Percentiles rank a stretch among this genome's conserved stretches.
These are phyloP conservation scores for Apophysomyces sp. DNA, from an alignment of 371 early-diverging fungal species.

Conservation along the genomic window DNA sequence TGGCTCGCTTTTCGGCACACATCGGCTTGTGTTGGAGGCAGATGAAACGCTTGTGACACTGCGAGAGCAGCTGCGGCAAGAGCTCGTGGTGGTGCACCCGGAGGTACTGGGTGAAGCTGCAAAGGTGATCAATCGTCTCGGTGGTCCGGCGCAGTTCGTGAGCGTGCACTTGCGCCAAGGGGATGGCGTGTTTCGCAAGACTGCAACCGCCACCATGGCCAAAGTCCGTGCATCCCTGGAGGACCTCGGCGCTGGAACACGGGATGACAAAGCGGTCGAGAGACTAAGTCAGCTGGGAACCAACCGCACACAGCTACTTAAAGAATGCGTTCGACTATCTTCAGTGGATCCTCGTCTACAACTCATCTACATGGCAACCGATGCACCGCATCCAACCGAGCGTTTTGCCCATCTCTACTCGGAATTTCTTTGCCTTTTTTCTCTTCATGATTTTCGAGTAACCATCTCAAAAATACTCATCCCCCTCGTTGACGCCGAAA, in stretches of 20 bases:
- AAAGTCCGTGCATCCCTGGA: constrained; percentile 24
- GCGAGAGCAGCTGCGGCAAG: constrained; percentile 21
- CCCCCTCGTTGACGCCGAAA: constrained; percentile 13
- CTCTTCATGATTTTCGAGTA: constrained; percentile 34
- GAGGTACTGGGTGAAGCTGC: constrained; percentile 28
- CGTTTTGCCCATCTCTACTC: constrained; percentile 19
- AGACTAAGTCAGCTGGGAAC: not conserved
- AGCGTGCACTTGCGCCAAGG: constrained; percentile 53
- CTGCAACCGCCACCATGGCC: constrained; percentile 27
- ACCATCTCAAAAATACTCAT: not conserved
- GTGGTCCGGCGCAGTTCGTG: constrained; percentile 41
- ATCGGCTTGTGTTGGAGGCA: constrained; percentile 22
- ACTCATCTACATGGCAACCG: constrained; percentile 45
- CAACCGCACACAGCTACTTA: not conserved
- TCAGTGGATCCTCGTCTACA: constrained; percentile 12
- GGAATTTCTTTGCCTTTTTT: constrained; percentile 41
- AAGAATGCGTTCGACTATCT: not conserved
- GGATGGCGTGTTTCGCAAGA: constrained; percentile 39
- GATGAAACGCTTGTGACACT: constrained; percentile 19
- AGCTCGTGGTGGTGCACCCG: constrained; percentile 35
- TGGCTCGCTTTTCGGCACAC: constrained; percentile 44
- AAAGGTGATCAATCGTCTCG: constrained; percentile 25
- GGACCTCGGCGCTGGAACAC: not conserved
- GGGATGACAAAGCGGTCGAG: not conserved
- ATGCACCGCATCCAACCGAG: constrained; percentile 28